Evolutionary conservation across 495 filamentous ascomycete species (phyloP), one percentile per base, ranked within the genome.

Genomic region (Hypoxylon fragiforme): DNA sequence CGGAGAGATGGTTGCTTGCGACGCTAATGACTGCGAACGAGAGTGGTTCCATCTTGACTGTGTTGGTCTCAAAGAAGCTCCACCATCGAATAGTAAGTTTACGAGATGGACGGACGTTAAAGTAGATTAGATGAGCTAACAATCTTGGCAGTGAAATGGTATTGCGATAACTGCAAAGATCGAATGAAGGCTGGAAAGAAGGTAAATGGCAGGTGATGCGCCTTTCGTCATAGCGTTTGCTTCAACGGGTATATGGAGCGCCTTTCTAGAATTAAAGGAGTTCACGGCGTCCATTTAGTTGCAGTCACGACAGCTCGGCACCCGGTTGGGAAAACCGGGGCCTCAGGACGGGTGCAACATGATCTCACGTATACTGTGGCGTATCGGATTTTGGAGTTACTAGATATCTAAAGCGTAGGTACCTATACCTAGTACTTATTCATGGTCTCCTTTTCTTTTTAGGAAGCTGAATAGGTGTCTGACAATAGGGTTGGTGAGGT

Each of bases 41-140:
- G 92, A 97, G 73, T 98, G 94, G 94, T 98, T 97, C 75, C 94
- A 98, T 78, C 68, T 98, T 34, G 85, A 85, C 31, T 98, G 94
- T 70, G 91, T 95, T 13, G 92, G 90, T 45, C 66, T 98, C 68
- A 89, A 84, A 43, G 89, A 88, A 62, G 88, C 92, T 39, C 94
- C 94, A 20, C 88, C 81, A 36, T 83, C 83, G 54, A 95, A 90
- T 76, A 81, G 90, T 92, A 73, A 78, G 88, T 83, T 38, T n/a
- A n/a, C n/a, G n/a, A n/a, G n/a, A n/a, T 39, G 24, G 14, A 22
- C 42, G 19, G 35, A 20, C 2, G 22, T 34, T 6, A 22, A 21
- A 18, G 30, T 21, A 24, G 24, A 15, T 7, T 31, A n/a, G 3
- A 39, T 44, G 30, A 32, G 31, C 63, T 68, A 51, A 68, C 30